These are phyloP conservation scores for Parsonsia alboflavescens DNA, from an alignment of 257 asterid genomes.

Conservation along the genomic window DNA sequence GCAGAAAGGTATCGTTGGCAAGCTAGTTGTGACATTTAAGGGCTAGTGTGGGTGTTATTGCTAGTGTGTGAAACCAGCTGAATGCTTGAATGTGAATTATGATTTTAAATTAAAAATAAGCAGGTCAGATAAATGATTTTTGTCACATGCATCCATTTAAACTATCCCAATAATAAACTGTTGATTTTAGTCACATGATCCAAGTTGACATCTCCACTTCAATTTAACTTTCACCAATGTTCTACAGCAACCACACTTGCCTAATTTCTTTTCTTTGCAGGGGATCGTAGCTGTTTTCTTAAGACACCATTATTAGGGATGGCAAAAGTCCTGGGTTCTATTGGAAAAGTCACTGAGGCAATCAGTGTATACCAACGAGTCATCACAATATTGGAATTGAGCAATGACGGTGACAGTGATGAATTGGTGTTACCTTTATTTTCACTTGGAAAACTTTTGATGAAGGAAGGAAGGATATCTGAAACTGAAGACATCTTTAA, in stretches of 20 bases:
- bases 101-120: background rate
- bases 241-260: background rate
- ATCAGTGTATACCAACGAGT: constrained; percentile 51
- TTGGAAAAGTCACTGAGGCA: constrained; percentile 56
- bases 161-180: background rate
- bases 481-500: constrained; percentile 69
- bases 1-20: too few relatives aligned
- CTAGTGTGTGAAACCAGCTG: background rate
- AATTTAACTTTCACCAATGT: background rate
- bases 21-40: background rate
- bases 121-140: background rate
- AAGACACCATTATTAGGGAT: constrained; percentile 71
- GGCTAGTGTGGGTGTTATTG: background rate
- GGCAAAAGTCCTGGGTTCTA: constrained; percentile 55
- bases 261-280: constrained; percentile 26
- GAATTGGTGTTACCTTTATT: constrained; percentile 61
- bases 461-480: constrained; percentile 53
- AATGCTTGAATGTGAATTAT: background rate
- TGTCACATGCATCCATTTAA: background rate
- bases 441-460: constrained; percentile 65
- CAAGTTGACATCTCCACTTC: background rate
- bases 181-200: background rate
- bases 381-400: constrained; percentile 47
- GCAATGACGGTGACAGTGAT: constrained; percentile 45
- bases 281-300: constrained; percentile 49